A percentile compares a stretch with the other conserved stretches of the same genome.
phyloP scores from a whole-genome alignment of 2,329 filamentous ascomycete genomes.

The Pseudogymnoascus sp. region DNA sequence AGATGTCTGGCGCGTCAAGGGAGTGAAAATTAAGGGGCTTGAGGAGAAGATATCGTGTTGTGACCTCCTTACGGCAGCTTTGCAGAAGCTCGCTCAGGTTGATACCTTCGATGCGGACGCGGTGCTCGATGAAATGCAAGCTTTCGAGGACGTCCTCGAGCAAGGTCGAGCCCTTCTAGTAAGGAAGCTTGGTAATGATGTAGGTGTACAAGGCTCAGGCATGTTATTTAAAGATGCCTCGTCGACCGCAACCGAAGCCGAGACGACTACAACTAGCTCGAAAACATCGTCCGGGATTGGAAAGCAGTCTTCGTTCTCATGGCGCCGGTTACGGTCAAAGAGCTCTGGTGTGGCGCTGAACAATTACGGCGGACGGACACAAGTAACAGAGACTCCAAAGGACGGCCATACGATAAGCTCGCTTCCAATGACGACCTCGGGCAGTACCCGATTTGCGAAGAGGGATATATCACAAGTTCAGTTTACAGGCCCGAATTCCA shows the following conservation, averaged over 20 bases:
- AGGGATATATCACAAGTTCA: conserved; percentile 60
- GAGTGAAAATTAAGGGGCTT: conserved; percentile 81
- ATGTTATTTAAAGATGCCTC: conserved; percentile 66
- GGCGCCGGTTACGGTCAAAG: conserved; percentile 85
- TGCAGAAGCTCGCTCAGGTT: conserved; percentile 74
- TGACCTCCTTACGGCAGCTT: conserved; percentile 80
- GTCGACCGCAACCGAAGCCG: conserved; percentile 33
- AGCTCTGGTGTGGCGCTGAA: conserved; percentile 62
- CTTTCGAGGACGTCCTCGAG: conserved; percentile 76
- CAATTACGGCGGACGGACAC: conserved; percentile 42
- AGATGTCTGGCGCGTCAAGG: conserved; percentile 89
- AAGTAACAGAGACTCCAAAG: conserved; percentile 37
- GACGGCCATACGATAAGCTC: conserved; percentile 62
- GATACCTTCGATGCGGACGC: conserved; percentile 88
- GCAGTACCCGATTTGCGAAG: conserved; percentile 60
- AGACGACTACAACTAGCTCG: conserved; percentile 35
- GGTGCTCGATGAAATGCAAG: conserved; percentile 88
- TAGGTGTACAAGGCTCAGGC: conserved; percentile 71
- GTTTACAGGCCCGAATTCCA: conserved; percentile 76
- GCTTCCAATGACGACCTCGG: conserved; percentile 63
- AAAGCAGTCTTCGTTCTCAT: conserved; percentile 76
- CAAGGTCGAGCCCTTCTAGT: conserved; percentile 68
- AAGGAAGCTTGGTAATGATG: conserved; percentile 87
- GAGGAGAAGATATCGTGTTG: conserved; percentile 93
- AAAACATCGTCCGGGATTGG: conserved; percentile 56